Evolutionary conservation across 2,329 filamentous ascomycete genomes (phyloP), one percentile per base, ranked within the genome.

Genomic region (Gliomastix tumulicola): DNA sequence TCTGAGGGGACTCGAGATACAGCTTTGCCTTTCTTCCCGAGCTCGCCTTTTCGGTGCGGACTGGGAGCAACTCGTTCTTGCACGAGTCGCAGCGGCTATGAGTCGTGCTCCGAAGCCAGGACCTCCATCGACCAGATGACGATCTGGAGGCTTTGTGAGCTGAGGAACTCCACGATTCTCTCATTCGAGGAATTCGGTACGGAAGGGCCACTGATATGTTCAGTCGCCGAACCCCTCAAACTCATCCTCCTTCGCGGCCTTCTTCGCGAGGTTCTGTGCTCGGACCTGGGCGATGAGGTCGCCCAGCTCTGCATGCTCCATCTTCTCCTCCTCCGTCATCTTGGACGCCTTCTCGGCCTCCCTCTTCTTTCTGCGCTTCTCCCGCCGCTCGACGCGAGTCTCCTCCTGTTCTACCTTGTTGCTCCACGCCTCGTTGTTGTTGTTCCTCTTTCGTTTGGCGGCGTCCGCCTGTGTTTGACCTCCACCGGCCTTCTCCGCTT

Each of bases 371-470:
- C 69, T 70, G 51, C 76, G 77, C 65, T 78, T 81, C 46, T 85
- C 82, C 37, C 78, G 67, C 41, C 79, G 70, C 47, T 69, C 70
- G 34, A 70, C 66, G 35, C 80, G 76, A 41, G 74, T 64, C 18
- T 80, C 80, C 49, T 82, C 81, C 48, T 71, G 68, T 44, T 84
- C 83, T 17, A 72, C 65, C 55, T 85, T 84, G 39, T 69, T 73
- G 56, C 83, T 89, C 83, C 84, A 89, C 2, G 84, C 76, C 50
- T 79, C 69, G 49, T 82, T 71, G 57, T 77, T 66, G 56, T 76
- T 73, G 69, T 80, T 78, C 54, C 71, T 65, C 54, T 68, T 64
- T 31, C 58, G 60, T 43, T 67, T 65, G 38, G 63, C 48, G 16
- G 30, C 33, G 18, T 19, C 20, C 16, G 60, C 54, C n/a, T n/a